Evolutionary conservation across 441 rosid genomes (phyloP).

Genomic region (Omphalea diandra): DNA sequence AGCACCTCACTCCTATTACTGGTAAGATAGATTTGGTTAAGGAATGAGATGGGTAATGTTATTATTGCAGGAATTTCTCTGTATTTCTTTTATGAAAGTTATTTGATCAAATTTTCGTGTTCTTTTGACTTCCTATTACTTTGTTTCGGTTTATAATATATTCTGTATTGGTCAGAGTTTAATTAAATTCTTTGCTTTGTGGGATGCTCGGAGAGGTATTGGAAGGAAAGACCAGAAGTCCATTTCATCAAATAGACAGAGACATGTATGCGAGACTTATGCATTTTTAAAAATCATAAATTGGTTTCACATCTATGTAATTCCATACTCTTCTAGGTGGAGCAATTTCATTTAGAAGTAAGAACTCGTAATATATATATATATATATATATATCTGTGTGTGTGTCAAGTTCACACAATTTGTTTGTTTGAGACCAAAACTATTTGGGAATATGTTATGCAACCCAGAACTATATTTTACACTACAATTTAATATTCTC

Average conservation of each 20-base stretch:
- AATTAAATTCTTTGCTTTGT: neutral
- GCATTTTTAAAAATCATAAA: too few relatives aligned
- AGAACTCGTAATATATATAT: too few relatives aligned
- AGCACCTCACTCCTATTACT: slow-evolving; percentile 13
- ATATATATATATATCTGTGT: too few relatives aligned
- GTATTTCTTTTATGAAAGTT: neutral
- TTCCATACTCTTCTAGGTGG: neutral
- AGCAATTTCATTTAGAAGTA: too few relatives aligned
- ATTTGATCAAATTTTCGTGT: neutral
- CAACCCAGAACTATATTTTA: too few relatives aligned
- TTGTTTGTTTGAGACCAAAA: too few relatives aligned
- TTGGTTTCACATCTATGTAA: neutral
- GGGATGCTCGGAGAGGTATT: neutral
- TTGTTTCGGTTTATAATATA: neutral
- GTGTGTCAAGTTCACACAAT: too few relatives aligned
- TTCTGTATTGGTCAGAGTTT: neutral
- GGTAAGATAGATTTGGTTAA: neutral
- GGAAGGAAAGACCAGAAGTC: neutral
- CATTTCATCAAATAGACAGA: too few relatives aligned
- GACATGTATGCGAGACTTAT: too few relatives aligned
- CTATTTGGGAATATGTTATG: too few relatives aligned
- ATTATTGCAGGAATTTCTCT: neutral
- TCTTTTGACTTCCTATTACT: neutral
- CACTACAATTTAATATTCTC: too few relatives aligned
- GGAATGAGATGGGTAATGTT: neutral